Evolutionary conservation across 441 rosid genomes (phyloP).

Genomic region (Euphorbia celastroides): DNA sequence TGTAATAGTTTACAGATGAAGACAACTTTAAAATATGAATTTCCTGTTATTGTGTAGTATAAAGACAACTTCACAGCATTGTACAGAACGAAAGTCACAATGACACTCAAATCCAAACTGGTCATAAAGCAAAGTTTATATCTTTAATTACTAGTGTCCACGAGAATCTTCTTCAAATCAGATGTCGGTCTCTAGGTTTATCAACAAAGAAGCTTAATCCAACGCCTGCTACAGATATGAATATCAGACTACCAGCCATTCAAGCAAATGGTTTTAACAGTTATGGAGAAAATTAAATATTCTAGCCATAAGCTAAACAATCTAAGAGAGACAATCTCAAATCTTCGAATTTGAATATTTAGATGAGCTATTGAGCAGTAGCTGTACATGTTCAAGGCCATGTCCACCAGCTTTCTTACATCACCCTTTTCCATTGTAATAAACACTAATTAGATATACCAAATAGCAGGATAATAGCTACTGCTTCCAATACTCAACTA

Average conservation of each 20-base stretch:
- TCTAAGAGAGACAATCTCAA: not conserved
- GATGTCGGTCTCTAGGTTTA: not conserved
- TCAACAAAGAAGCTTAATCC: too few species aligned
- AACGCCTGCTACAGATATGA: too few species aligned
- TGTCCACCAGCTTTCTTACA: not conserved
- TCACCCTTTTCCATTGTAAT: not conserved
- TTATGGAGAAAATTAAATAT: not conserved
- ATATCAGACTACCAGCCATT: too few species aligned
- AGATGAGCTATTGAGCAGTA: not conserved
- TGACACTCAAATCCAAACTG: not conserved
- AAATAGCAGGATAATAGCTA: not conserved
- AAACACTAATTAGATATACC: too few species aligned
- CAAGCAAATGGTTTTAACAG: not conserved
- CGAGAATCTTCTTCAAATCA: not conserved
- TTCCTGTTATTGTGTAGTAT: too few species aligned
- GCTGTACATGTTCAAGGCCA: not conserved
- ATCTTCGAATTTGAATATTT: not conserved
- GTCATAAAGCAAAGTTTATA: not conserved
- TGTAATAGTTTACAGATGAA: not conserved
- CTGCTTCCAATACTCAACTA: not conserved
- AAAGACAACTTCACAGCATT: not conserved
- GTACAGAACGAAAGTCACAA: not conserved
- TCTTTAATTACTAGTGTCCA: not conserved
- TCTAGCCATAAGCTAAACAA: not conserved
- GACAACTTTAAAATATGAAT: too few species aligned